Base-by-base conservation (phyloP, 2,329 filamentous ascomycete genomes). In the Cladosporium oxysporum region DNA sequence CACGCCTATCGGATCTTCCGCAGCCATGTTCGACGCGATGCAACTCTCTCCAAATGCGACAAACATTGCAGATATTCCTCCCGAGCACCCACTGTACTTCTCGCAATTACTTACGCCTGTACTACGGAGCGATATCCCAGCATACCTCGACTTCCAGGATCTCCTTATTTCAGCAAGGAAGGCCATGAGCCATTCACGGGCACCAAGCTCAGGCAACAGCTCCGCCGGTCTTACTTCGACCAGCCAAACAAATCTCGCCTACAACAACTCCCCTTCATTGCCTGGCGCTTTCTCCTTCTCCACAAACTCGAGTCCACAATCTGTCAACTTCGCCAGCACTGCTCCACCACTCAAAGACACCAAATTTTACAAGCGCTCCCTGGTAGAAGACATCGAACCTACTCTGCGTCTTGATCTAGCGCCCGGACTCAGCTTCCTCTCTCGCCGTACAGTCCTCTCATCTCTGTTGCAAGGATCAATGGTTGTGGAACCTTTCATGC, bases 301-400 rank as follows among this genome's bases (percentile, higher is more conserved):
- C 14, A 65, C 68, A 18, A 71, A 69, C 57, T 74, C 70, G 21
- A 74, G 71, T 31, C 73, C 74, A 11, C 69, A 69, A 26, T 66
- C 66, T 44, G 76, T 72, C 60, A 69, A 68, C 55, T 76, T 75
- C 57, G 72, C 73, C 41, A 65, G 70, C 10, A 69, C 66, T 11
- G 62, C 86, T 37, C 88, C 86, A 3, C 88, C 89, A 5, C 81
- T 99, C 49, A 96, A 95, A 75, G 95, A 98, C 65, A 92, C 91
- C 31, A 92, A 91, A 70, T 99, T 98, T 76, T 99, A 94, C 81
- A 98, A 98, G 81, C 89, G 95, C 57, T 89, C 89, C 6, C 79
- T 98, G 29, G 85, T 87, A 23, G 95, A 99, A 77, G 95, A 99
- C 74, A 92, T 99, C 65, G 95, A 99, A 76, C 95, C 95, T 0